Evolutionary conservation across 2,329 filamentous ascomycete genomes (phyloP).

Genomic region (Fusarium acutatum): DNA sequence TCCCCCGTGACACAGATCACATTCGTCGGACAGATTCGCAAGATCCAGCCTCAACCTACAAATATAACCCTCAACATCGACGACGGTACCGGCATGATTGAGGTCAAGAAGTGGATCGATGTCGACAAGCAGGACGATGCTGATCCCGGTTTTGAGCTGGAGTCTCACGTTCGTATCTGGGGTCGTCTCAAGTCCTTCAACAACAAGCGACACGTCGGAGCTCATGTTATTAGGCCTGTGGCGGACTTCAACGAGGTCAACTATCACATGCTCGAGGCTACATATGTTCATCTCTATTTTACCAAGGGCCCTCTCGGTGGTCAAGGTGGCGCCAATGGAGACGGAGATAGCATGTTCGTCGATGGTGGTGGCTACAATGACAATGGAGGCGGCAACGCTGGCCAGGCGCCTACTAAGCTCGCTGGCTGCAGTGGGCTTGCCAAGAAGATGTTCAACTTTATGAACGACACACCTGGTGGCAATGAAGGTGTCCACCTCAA

Average conservation of each 20-base stretch:
- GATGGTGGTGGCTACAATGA: constrained; percentile 56
- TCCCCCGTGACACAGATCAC: constrained; percentile 75
- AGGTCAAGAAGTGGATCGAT: constrained; percentile 90
- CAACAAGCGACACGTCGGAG: constrained; percentile 82
- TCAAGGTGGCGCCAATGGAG: constrained; percentile 51
- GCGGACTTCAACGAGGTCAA: constrained; percentile 91
- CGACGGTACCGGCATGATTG: constrained; percentile 91
- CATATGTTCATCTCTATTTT: constrained; percentile 86
- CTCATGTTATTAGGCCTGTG: constrained; percentile 82
- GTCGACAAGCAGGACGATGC: constrained; percentile 61
- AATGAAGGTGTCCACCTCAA: constrained; percentile 88
- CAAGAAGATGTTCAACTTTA: constrained; percentile 74
- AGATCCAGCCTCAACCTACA: constrained; percentile 84
- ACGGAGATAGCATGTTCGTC: constrained; percentile 65
- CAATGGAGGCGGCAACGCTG: constrained; percentile 48
- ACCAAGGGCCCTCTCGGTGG: constrained; percentile 70
- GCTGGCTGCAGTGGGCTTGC: constrained; percentile 64
- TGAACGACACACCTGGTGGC: constrained; percentile 73
- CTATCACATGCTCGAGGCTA: constrained; percentile 90
- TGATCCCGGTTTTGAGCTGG: constrained; percentile 68
- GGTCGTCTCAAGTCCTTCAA: constrained; percentile 86
- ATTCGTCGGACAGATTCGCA: constrained; percentile 90
- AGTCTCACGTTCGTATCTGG: constrained; percentile 85
- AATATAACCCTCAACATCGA: constrained; percentile 94
- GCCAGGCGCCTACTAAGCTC: constrained; percentile 51